Conservation (phyloP, 257 asterid species). For the Solanum chiquidenum region DNA sequence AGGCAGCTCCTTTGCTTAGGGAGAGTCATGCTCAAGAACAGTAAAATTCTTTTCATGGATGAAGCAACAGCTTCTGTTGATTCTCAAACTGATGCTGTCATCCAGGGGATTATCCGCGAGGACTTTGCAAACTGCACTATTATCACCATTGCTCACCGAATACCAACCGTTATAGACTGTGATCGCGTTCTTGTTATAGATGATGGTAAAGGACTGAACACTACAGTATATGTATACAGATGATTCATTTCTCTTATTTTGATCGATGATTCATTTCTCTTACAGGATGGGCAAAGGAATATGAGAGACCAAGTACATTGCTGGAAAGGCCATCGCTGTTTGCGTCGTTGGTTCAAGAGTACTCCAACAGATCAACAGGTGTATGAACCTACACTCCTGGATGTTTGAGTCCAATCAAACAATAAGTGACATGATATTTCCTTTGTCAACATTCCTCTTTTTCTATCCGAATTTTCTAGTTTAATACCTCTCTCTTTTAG, state of each 20-base stretch:
- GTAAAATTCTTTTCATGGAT: constrained; percentile 57
- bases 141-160: constrained; percentile 72
- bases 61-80: constrained; percentile 91
- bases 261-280: too few species aligned
- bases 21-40: constrained; percentile 54
- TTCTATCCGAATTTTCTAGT: neutral
- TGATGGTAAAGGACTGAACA: constrained; percentile 27
- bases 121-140: constrained; percentile 54
- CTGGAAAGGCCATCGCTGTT: constrained; percentile 44
- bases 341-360: constrained; percentile 60
- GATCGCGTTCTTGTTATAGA: constrained; percentile 58
- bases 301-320: constrained; percentile 41
- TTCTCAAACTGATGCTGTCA: constrained; percentile 60
- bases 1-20: constrained; percentile 74
- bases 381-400: constrained; percentile 6
- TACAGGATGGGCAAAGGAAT: constrained; percentile 62
- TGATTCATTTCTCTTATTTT: too few species aligned
- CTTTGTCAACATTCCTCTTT: neutral
- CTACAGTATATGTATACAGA: neutral
- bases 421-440: neutral
- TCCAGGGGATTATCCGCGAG: constrained; percentile 52
- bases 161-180: constrained; percentile 67
- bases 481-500: too few species aligned
- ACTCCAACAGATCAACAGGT: constrained; percentile 45
- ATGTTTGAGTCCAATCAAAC: neutral